Conservation (phyloP, 2,329 filamentous ascomycete species). For the Zasmidium angulare region DNA sequence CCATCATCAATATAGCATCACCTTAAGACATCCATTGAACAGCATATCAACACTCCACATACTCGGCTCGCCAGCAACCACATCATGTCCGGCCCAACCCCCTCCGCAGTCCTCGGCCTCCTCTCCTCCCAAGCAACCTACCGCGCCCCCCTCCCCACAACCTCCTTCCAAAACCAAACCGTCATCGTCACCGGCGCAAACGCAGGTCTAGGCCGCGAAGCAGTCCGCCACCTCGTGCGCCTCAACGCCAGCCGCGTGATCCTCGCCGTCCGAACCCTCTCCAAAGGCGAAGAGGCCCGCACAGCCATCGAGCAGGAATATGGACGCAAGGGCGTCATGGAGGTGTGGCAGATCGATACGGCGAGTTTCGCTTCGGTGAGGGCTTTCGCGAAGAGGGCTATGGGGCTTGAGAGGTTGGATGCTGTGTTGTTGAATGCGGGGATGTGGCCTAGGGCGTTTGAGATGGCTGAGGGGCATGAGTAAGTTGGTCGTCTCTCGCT, state of each 20-base stretch:
- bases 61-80: too few relatives aligned
- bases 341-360: slow-evolving; percentile 47
- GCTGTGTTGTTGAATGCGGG: slow-evolving; percentile 38
- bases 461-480: background rate
- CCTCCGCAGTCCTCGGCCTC: background rate
- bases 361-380: slow-evolving; percentile 33
- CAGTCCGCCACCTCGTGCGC: slow-evolving; percentile 43
- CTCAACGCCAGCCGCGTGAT: slow-evolving; percentile 43
- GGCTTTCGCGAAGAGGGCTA: slow-evolving; percentile 27
- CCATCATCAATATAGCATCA: too few relatives aligned
- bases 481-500: background rate
- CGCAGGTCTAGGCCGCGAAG: slow-evolving; percentile 45
- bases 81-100: background rate
- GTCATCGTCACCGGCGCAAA: slow-evolving; percentile 49
- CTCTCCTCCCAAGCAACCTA: background rate
- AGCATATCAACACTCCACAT: too few relatives aligned
- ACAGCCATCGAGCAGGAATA: slow-evolving; percentile 33
- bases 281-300: slow-evolving; percentile 43
- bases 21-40: too few relatives aligned
- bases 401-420: slow-evolving; percentile 33
- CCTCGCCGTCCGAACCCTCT: slow-evolving; percentile 40
- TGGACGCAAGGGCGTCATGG: slow-evolving; percentile 27
- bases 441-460: slow-evolving; percentile 40
- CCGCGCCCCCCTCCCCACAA: background rate
- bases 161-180: slow-evolving; percentile 35